Evolutionary conservation across 495 filamentous ascomycete genomes (phyloP).

Genomic region (Aspergillus olivimuriae): DNA sequence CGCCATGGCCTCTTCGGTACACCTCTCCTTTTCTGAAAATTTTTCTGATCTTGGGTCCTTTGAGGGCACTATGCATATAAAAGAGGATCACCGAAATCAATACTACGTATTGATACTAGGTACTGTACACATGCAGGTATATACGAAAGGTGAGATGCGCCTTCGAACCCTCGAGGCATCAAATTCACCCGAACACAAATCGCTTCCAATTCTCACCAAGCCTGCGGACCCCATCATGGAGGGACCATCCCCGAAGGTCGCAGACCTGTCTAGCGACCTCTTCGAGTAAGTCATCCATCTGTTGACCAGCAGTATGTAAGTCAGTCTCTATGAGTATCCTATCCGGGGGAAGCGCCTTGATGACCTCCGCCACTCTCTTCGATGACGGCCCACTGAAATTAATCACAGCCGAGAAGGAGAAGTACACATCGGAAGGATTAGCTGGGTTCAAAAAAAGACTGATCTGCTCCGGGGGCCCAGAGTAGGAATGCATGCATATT

Average conservation of each 20-base stretch:
- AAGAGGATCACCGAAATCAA: too few species aligned
- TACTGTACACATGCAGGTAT: too few species aligned
- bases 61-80: too few species aligned
- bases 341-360: conserved; percentile 69
- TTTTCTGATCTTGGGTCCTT: too few species aligned
- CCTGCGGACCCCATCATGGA: conserved; percentile 62
- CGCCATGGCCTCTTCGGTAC: too few species aligned
- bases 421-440: conserved; percentile 73
- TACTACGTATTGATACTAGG: not conserved
- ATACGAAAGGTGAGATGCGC: not conserved
- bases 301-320: conserved; percentile 72
- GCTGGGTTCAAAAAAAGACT: conserved; percentile 71
- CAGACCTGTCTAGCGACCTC: conserved; percentile 68
- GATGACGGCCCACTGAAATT: conserved; percentile 61
- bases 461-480: conserved; percentile 67
- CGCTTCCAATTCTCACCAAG: conserved; percentile 72
- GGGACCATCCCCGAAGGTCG: conserved; percentile 66
- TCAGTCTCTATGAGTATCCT: conserved; percentile 85
- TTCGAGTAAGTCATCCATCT: conserved; percentile 76
- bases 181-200: conserved; percentile 64
- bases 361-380: conserved; percentile 53
- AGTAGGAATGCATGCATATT: conserved; percentile 92
- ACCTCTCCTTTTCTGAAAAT: too few species aligned
- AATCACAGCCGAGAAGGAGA: conserved; percentile 80
- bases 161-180: too few species aligned